Conservation (phyloP, 257 asterid genomes). For the Nicotiana attenuata region DNA sequence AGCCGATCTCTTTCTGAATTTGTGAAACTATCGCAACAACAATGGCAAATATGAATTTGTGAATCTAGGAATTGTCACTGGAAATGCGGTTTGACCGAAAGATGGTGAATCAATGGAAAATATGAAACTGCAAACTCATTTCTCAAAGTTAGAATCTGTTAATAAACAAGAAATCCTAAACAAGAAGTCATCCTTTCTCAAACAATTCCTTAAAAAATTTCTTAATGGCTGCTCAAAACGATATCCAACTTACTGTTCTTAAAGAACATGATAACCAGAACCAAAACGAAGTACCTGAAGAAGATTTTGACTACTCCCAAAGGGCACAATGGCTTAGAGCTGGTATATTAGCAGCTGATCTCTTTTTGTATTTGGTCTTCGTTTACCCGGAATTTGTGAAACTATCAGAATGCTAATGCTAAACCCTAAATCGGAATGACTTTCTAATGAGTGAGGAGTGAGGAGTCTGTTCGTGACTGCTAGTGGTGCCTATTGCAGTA, state of each 20-base stretch:
- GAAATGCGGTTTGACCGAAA: background rate
- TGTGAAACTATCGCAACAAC: too few relatives aligned
- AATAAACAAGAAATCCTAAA: conserved; percentile 3
- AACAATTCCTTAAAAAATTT: background rate
- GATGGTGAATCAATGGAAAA: background rate
- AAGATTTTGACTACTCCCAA: conserved; percentile 45
- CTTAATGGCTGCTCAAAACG: conserved; percentile 44
- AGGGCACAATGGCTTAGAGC: conserved; percentile 83
- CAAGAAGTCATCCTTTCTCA: background rate
- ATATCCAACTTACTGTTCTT: conserved; percentile 28
- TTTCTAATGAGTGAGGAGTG: too few relatives aligned
- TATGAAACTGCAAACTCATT: background rate
- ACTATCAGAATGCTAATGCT: too few relatives aligned
- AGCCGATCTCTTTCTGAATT: too few relatives aligned
- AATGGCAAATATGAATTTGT: too few relatives aligned
- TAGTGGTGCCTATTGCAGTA: too few relatives aligned
- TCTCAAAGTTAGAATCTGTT: conserved; percentile 8
- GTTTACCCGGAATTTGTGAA: too few relatives aligned
- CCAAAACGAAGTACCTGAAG: conserved; percentile 21
- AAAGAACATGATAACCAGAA: conserved; percentile 6
- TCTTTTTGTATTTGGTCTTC: too few relatives aligned
- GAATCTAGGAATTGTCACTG: background rate
- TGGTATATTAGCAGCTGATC: conserved; percentile 59
- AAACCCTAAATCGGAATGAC: too few relatives aligned
- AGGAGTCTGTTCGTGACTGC: too few relatives aligned